Base-by-base conservation (phyloP, 768 basidiomycete species). In the Favolaschia claudopus region DNA sequence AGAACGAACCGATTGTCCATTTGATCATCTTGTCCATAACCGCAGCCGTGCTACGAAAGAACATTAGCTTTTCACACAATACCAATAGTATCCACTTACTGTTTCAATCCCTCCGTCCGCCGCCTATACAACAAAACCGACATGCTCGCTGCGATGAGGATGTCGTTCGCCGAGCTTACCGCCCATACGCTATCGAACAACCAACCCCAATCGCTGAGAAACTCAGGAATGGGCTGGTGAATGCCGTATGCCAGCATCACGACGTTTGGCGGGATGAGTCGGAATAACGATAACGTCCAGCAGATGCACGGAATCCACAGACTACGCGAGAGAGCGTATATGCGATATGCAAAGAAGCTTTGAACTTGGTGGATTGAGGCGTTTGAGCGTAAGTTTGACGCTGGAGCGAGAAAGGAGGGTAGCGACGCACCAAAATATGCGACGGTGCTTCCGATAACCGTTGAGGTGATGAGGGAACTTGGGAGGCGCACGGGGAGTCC, bases 331-430 rank as follows among this genome's bases (percentile, higher is more conserved):
- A 56, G 37, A 7, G 22, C 3, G 46, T 56, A 56, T 24, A 56
- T 56, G 17, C 55, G 37, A n/a, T 22, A 40, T 2, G 55, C 37
- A 17, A 56, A 56, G 38, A 56, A 56, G 15, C 28, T 27, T 25
- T 56, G 55, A 32, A 56, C 55, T 56, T n/a, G n/a, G 45, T n/a
- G 13, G 15, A 39, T n/a, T n/a, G n/a, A n/a, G n/a, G n/a, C n/a
- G n/a, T n/a, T 2, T 13, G n/a, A n/a, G n/a, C n/a, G n/a, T 22
- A 1, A 22, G 17, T 2, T 5, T 20, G 24, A 20, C 19, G 8
- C 3, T 10, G 38, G 15, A 20, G 17, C n/a, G 17, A 9, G 12
- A 39, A 3, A 20, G 19, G 34, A 19, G 5, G 12, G 5, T 22
- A 5, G 2, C 4, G 45, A 42, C 45, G 9, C 24, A 56, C 55